Evolutionary conservation across 441 rosid species (phyloP).

Genomic region (Macaranga tanarius): DNA sequence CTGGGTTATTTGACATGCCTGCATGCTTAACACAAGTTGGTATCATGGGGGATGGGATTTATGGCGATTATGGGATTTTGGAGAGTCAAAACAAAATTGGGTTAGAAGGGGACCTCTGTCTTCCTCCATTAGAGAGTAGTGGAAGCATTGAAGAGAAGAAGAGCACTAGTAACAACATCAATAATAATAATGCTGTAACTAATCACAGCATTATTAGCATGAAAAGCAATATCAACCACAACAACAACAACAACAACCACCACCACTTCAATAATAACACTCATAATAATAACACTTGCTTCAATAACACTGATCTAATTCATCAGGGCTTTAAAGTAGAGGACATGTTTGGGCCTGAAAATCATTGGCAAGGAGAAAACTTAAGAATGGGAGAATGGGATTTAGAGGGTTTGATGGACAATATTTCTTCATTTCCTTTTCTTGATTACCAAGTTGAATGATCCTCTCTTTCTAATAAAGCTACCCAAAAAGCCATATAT

Average conservation of each 20-base stretch:
- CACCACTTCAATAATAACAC: constrained; percentile 10
- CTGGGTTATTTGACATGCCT: constrained; percentile 26
- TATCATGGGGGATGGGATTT: constrained; percentile 27
- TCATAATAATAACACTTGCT: constrained; percentile 35
- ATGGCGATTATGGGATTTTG: constrained; percentile 30
- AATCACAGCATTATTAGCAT: constrained; percentile 23
- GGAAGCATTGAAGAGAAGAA: constrained; percentile 36
- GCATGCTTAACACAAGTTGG: constrained; percentile 31
- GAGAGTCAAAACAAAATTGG: constrained; percentile 31
- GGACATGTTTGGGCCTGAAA: constrained; percentile 33
- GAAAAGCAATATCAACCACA: constrained; percentile 26
- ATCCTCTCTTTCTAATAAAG: neutral
- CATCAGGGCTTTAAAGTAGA: constrained; percentile 36
- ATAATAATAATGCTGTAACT: constrained; percentile 27
- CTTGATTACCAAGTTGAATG: constrained; percentile 62
- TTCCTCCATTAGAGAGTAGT: constrained; percentile 52
- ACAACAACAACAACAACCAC: constrained; percentile 20
- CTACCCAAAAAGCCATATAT: constrained; percentile 2
- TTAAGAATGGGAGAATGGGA: constrained; percentile 65
- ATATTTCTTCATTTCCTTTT: constrained; percentile 59
- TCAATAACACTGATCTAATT: constrained; percentile 31
- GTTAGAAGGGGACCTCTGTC: constrained; percentile 46
- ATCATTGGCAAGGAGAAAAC: constrained; percentile 50
- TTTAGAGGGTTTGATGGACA: constrained; percentile 70
- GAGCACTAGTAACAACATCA: too few relatives aligned